These are phyloP conservation scores for Xerocomellus chrysenteron DNA, from an alignment of 768 basidiomycete species.

Conservation along the genomic window DNA sequence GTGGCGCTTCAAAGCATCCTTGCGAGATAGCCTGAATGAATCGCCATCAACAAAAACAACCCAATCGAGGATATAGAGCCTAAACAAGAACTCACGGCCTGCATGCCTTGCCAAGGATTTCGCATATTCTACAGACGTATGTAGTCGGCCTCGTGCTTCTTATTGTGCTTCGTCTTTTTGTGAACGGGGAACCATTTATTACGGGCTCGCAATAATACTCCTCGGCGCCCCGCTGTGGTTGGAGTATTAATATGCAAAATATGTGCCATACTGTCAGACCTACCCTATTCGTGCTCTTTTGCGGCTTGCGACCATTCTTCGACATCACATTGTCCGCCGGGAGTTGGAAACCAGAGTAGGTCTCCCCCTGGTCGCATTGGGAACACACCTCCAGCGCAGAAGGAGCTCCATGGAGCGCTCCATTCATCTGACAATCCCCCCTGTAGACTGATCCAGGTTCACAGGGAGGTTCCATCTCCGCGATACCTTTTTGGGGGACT, in stretches of 20 bases:
- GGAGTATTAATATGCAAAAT: not conserved
- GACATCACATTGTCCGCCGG: no score
- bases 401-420: no score
- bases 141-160: not conserved
- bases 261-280: not conserved
- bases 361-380: not conserved
- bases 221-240: not conserved
- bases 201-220: not conserved
- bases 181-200: not conserved
- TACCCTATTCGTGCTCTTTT: not conserved
- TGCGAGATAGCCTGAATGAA: not conserved
- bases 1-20: constrained; percentile 3
- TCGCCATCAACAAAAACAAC: not conserved
- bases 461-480: not conserved
- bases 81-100: not conserved
- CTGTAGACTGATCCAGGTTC: not conserved
- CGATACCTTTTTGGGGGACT: not conserved
- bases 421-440: not conserved
- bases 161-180: not conserved
- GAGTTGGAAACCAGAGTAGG: not conserved
- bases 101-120: not conserved
- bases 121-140: not conserved
- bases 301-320: not conserved
- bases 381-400: not conserved
- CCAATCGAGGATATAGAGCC: not conserved